phyloP scores from a whole-genome alignment of 2,329 filamentous ascomycete genomes.

The Magnaporthales sp. region DNA sequence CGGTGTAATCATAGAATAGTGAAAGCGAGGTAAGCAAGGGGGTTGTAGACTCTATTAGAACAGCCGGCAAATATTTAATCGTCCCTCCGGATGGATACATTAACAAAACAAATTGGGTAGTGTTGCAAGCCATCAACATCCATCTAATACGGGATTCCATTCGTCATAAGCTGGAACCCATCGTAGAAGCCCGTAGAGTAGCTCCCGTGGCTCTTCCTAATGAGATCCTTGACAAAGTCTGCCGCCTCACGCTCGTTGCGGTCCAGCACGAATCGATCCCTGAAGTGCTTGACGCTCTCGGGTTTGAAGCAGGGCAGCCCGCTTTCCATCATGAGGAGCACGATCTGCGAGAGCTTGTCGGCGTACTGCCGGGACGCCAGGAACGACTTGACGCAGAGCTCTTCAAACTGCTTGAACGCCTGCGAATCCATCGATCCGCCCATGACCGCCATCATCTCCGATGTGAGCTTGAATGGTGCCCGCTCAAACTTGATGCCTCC shows the following conservation, averaged over 20 bases:
- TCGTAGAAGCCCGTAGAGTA: slow-evolving; percentile 94
- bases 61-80: background rate
- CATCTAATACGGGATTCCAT: slow-evolving; percentile 86
- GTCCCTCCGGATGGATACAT: background rate
- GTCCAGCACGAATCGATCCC: slow-evolving; percentile 85
- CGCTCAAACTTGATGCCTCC: slow-evolving; percentile 97
- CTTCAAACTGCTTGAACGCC: slow-evolving; percentile 91
- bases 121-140: background rate
- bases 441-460: slow-evolving; percentile 99
- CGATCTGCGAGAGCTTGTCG: slow-evolving; percentile 82
- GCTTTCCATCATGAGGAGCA: slow-evolving; percentile 91
- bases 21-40: background rate
- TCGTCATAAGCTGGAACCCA: slow-evolving; percentile 94
- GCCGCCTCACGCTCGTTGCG: slow-evolving; percentile 88
- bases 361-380: slow-evolving; percentile 78
- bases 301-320: slow-evolving; percentile 97
- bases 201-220: slow-evolving; percentile 83
- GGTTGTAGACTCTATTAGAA: background rate
- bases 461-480: slow-evolving; percentile 94
- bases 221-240: slow-evolving; percentile 83
- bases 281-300: slow-evolving; percentile 86
- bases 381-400: slow-evolving; percentile 92
- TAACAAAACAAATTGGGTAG: background rate
- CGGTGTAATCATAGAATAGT: background rate
- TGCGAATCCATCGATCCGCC: slow-evolving; percentile 78